Base-by-base conservation (phyloP, 345 rosid species). In the Ailanthus altissimus region DNA sequence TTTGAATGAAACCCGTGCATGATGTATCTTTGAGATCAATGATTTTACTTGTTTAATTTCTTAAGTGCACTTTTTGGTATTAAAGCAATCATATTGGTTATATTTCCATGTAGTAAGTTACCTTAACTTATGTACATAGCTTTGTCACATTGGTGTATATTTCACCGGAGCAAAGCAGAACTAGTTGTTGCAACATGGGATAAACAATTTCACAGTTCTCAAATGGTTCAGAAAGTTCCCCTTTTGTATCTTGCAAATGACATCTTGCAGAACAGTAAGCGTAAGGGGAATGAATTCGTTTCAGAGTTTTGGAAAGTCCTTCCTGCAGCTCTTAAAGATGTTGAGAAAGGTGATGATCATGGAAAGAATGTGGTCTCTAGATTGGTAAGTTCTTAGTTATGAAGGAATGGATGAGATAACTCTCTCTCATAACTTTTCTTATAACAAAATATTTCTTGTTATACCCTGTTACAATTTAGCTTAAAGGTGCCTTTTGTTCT, bases 131-230 rank as follows among this genome's bases (percentile, higher is more conserved):
- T 42, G 36, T 77, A 43, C 12, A 61, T 75, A 95, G 99, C 99
- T 70, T 58, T 93, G 83, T 96, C 99, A 2, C 99, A 91, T 80
- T 93, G 94, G 94, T 96, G 99, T 90, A 93, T 93, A 82, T 92
- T 92, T 81, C 97, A 96, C 78, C 97, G 85, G 62, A 85, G 86
- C 77, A 93, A 93, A 85, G 97, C 98, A 1, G 97, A 92, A 59
- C 82, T 80, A 69, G 97, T 93, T 45, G 98, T 93, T 20, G 65
- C 88, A 38, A 96, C 98, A 89, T 96, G 99, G 99, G 92, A 88
- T 68, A 92, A 93, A 78, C 98, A 96, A 85, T 93, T 96, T 83
- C 95, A 84, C 81, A 82, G 78, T 64, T 92, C 98, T 8, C 78
- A 90, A 70, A 89, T 90, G 86, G 73, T 57, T 76, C 95, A 90